Percentiles rank a stretch among this genome's conserved stretches.
Conservation (phyloP, 495 filamentous ascomycete genomes). For the Hypoxylon fuscum region DNA sequence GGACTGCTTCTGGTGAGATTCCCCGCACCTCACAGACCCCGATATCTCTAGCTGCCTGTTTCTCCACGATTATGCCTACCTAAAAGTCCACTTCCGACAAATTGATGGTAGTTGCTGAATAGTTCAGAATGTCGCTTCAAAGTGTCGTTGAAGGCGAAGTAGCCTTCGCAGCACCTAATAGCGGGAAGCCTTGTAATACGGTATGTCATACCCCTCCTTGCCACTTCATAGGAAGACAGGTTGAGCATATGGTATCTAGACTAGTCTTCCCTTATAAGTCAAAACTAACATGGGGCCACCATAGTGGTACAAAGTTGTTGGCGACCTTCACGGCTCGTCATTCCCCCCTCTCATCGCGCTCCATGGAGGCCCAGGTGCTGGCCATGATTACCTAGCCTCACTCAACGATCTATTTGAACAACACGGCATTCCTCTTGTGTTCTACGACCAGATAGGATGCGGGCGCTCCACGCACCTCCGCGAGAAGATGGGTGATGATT, state of each 20-base stretch:
- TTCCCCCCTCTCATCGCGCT: conserved; percentile 48
- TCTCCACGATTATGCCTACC: too few species aligned
- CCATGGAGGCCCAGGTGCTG: conserved; percentile 60
- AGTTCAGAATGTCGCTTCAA: too few species aligned
- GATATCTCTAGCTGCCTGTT: too few species aligned
- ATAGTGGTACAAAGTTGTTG: conserved; percentile 55
- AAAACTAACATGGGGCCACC: not conserved
- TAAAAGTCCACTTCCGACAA: too few species aligned
- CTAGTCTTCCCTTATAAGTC: not conserved
- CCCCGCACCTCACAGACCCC: too few species aligned
- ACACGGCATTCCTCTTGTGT: conserved; percentile 56
- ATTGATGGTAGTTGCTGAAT: too few species aligned
- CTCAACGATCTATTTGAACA: conserved; percentile 48
- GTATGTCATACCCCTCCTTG: not conserved
- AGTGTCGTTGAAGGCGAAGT: not conserved
- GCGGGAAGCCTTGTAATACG: not conserved
- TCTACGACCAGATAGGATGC: conserved; percentile 66
- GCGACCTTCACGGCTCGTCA: conserved; percentile 36
- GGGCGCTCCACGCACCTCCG: conserved; percentile 58
- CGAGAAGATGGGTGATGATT: too few species aligned
- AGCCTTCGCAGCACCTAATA: not conserved
- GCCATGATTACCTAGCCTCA: conserved; percentile 55
- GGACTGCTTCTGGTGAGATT: too few species aligned
- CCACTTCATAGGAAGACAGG: too few species aligned
- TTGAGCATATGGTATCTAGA: too few species aligned